Base-by-base conservation (phyloP, 129 eudicot genomes). In the Ambrosia artemisiifolia region DNA sequence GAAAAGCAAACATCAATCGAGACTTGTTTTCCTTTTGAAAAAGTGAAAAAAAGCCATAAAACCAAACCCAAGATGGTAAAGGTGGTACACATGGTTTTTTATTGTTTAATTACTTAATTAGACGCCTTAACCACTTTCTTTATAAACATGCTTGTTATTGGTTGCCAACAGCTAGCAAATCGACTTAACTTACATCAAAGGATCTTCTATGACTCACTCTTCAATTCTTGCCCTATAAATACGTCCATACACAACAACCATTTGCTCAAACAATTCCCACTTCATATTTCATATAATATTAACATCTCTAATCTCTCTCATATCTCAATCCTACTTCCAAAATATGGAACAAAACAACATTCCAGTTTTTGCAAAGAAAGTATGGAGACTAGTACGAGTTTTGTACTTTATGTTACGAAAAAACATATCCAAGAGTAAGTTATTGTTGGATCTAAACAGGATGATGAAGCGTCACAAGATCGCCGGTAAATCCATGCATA, bases 401-500 rank as follows among this genome's bases (percentile, higher is more conserved):
- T 33, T 75, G 35, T 78, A 63, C 76, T 83, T 75, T 78, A 72
- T 85, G 88, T 35, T 88, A 43, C 70, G 83, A 7, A 85, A 83
- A 77, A 82, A 85, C 79, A 73, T 88, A 0, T 85, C 88, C 50
- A 85, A 88, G 72, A 76, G 76, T 11, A 88, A 81, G 40, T 12
- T 85, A 7, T 7, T 85, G 14, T 33, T 77, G 3, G 85, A 88
- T 20, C 84, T 88, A 49, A 85, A 72, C 80, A 69, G 67, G 60
- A 70, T 86, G 87, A 70, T 85, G 82, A 83, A 81, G 51, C 85
- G 84, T 67, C 79, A 80, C 55, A 85, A 85, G 44, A 62, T 88
- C 77, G 85, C 84, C 70, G 83, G 85, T 1, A 83, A 83, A 49
- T 72, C 86, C 16, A 35, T 77, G 5, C 85, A 79, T 20, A 84